Percentiles rank a stretch among this genome's conserved stretches.
Evolutionary conservation across 768 basidiomycete species (phyloP).

Genomic region (Lanmaoa pseudosensibilis): DNA sequence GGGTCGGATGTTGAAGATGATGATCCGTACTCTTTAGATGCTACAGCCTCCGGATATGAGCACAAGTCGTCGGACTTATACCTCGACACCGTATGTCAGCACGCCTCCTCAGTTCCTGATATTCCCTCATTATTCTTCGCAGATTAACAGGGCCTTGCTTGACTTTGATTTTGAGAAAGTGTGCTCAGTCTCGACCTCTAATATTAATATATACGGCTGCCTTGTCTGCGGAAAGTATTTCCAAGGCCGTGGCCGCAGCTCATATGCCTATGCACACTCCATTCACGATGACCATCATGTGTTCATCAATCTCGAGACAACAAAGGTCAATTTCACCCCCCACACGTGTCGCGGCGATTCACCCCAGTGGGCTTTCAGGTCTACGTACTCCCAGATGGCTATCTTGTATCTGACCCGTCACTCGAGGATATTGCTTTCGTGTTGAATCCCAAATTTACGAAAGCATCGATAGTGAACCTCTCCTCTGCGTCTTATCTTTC

Average conservation of each 20-base stretch:
- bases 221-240: slow-evolving; percentile 99
- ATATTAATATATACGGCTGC: slow-evolving; percentile 97
- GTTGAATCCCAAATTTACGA: slow-evolving; percentile 84
- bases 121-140: slow-evolving; percentile 23
- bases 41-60: slow-evolving; percentile 24
- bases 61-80: slow-evolving; percentile 79
- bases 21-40: slow-evolving; percentile 30
- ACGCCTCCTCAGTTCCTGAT: slow-evolving; percentile 13
- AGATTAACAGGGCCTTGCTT: slow-evolving; percentile 88
- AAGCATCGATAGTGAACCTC: slow-evolving; percentile 50
- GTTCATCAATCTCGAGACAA: slow-evolving; percentile 92
- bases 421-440: slow-evolving; percentile 93
- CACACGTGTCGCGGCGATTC: slow-evolving; percentile 19
- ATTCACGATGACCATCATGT: slow-evolving; percentile 99
- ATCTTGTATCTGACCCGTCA: slow-evolving; percentile 94
- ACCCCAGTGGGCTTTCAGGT: slow-evolving; percentile 55
- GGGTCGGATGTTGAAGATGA: slow-evolving; percentile 24
- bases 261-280: slow-evolving; percentile 95
- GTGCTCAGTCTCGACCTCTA: slow-evolving; percentile 93
- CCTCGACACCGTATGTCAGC: slow-evolving; percentile 79
- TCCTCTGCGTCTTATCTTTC: slow-evolving; percentile 58
- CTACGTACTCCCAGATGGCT: slow-evolving; percentile 96
- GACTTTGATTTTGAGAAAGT: slow-evolving; percentile 99
- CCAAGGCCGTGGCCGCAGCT: slow-evolving; percentile 91
- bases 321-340: slow-evolving; percentile 55